Evolutionary conservation across 164 flowering plant species (phyloP), one percentile per base, ranked within the genome.

Genomic region (Umbellularia californica): DNA sequence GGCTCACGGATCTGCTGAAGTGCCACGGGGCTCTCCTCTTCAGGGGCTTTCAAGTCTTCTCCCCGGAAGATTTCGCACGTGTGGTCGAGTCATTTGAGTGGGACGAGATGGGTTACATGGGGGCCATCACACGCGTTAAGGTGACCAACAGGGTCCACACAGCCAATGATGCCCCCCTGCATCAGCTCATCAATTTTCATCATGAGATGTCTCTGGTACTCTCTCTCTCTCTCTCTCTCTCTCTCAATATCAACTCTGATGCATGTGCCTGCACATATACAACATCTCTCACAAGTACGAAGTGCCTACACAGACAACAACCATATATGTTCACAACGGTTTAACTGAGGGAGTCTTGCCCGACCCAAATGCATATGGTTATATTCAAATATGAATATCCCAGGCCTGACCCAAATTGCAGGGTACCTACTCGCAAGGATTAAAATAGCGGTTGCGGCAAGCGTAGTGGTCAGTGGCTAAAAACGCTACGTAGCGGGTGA

Each of bases 201-300:
- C 77, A 75, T 5, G 78, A 76, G 70, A 76, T 76, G 78, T 33
- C 78, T 22, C 70, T 70, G 78, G 78, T 70, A 7, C 67, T 30
- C 27, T 60, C 67, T 19, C 25, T 20, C 24, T 72, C 55, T 17
- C 69, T 64, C 63, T 58, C 62, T 58, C 22, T 25, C 27, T 25
- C 2, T 58, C 17, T 72, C 55, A 35, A 20, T 17, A 13, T 65
- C 63, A 13, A 30, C 64, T 58, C 24, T 30, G 35, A 4, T 0
- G n/a, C n/a, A n/a, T n/a, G 5, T 30, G 35, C 35, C 35, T 30
- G 4, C 35, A 4, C 35, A 30, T 30, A 3, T 5, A 30, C 35
- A 30, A 30, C 33, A 30, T 35, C 47, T 35, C 10, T 35, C 47
- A 35, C 7, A 35, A 35, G 47, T 35, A 35, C 4, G 33, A 35